phyloP scores from a whole-genome alignment of 139 green algal species.

The Chlamydomonas asymmetrica region DNA sequence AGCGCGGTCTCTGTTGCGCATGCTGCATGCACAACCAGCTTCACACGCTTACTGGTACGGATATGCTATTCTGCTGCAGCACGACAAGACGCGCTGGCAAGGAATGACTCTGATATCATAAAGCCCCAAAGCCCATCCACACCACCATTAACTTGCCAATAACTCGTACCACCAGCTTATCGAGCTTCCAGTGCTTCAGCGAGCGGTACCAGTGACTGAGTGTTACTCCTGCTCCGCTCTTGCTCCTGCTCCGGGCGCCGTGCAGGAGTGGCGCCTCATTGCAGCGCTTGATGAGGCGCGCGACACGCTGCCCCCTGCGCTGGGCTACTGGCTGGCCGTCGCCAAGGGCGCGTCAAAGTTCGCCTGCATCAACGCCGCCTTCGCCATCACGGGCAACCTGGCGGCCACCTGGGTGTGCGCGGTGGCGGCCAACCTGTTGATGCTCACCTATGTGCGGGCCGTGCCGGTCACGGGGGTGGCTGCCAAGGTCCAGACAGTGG shows the following conservation, averaged over 20 bases:
- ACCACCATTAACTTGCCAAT: not conserved
- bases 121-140: not conserved
- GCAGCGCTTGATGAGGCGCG: too few species aligned
- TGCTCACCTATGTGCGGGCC: slow-evolving; percentile 9
- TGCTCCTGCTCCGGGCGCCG: slow-evolving; percentile 1
- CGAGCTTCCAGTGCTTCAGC: not conserved
- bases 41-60: too few species aligned
- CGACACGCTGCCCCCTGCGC: not conserved
- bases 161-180: slow-evolving; percentile 3
- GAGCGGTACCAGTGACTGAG: not conserved
- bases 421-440: slow-evolving; percentile 10
- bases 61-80: too few species aligned
- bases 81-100: too few species aligned
- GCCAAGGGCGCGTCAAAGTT: slow-evolving; percentile 27
- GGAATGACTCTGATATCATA: too few species aligned
- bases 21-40: too few species aligned
- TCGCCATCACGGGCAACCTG: slow-evolving; percentile 24
- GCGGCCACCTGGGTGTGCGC: slow-evolving; percentile 2
- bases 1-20: too few species aligned
- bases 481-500: too few species aligned
- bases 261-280: too few species aligned
- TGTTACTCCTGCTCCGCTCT: not conserved
- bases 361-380: slow-evolving; percentile 11
- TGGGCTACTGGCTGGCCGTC: slow-evolving; percentile 11
- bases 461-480: too few species aligned